Evolutionary conservation across 768 basidiomycete genomes (phyloP).

Genomic region (Mycena polygramma): DNA sequence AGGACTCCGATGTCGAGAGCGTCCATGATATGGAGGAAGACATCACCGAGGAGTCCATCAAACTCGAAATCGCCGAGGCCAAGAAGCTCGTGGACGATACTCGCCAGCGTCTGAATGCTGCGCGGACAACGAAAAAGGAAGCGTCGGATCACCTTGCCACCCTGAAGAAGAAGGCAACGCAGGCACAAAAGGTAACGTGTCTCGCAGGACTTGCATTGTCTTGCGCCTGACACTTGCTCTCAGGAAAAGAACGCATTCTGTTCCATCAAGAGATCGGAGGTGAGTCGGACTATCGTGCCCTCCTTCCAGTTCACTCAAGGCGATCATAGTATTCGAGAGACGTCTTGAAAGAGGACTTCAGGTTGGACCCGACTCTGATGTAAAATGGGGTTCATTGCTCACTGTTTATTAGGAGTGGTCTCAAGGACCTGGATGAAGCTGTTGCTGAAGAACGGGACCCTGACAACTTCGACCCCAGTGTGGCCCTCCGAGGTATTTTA

Average conservation of each 20-base stretch:
- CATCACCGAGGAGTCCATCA: conserved; percentile 59
- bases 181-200: conserved; percentile 55
- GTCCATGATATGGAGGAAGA: conserved; percentile 54
- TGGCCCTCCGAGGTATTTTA: conserved; percentile 61
- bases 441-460: conserved; percentile 71
- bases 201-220: background rate
- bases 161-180: conserved; percentile 57
- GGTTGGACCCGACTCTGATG: conserved; percentile 2
- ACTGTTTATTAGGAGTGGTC: conserved; percentile 52
- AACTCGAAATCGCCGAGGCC: conserved; percentile 58
- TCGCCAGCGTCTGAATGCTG: conserved; percentile 53
- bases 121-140: conserved; percentile 53
- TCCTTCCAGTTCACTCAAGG: conserved; percentile 7
- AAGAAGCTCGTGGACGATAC: conserved; percentile 56
- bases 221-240: conserved; percentile 38
- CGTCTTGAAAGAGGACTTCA: conserved; percentile 71
- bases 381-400: background rate
- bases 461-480: conserved; percentile 65
- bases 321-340: conserved; percentile 63
- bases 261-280: conserved; percentile 69
- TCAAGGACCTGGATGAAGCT: conserved; percentile 73
- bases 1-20: conserved; percentile 25
- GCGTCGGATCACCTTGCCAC: conserved; percentile 49
- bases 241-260: conserved; percentile 73
- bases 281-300: conserved; percentile 37